Base-by-base conservation (phyloP, 768 basidiomycete species). In the Hemileccinum rubropunctum region DNA sequence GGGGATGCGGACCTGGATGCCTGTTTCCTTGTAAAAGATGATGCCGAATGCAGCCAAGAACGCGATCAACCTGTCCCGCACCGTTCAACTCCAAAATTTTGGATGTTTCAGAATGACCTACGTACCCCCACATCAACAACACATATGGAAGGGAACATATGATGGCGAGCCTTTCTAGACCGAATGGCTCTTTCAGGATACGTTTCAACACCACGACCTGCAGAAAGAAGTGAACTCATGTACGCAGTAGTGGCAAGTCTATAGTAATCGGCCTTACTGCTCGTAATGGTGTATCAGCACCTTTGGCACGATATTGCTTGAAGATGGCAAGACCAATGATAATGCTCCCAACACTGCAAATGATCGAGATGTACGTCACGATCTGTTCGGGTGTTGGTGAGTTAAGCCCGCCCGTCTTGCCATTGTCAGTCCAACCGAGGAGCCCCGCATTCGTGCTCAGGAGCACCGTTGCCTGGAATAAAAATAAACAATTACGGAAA, bases 121-220 rank as follows among this genome's bases (percentile, higher is more conserved):
- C 68, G 47, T 45, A 74, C 74, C 68, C 58, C 67, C 71, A 75
- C 65, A 75, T 65, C 36, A 75, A 57, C 7, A 73, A 50, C 32
- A 70, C 70, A 30, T 74, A 71, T 6, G 73, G 73, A 37, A 75
- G 64, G 49, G 68, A 71, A 42, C 69, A 76, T 43, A 71, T 61
- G 30, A 75, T 69, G 6, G 74, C 62, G 27, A 76, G 58, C 12
- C 65, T 59, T 42, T 74, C 73, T 3, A 71, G 52, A 13, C 72
- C 71, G 17, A 63, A 53, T 8, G 44, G 42, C 23, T 58, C 52
- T 12, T 57, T 52, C 5, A 67, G 45, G 13, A 67, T 67, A 4
- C 62, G 65, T 41, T 58, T 65, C 45, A 67, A 41, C 3, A 65
- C 54, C 14, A 53, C 41, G 14, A 67, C 54, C 65, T 67, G 34